phyloP scores from a whole-genome alignment of 2,329 filamentous ascomycete species.

The Cephalotrichum gorgonifer region DNA sequence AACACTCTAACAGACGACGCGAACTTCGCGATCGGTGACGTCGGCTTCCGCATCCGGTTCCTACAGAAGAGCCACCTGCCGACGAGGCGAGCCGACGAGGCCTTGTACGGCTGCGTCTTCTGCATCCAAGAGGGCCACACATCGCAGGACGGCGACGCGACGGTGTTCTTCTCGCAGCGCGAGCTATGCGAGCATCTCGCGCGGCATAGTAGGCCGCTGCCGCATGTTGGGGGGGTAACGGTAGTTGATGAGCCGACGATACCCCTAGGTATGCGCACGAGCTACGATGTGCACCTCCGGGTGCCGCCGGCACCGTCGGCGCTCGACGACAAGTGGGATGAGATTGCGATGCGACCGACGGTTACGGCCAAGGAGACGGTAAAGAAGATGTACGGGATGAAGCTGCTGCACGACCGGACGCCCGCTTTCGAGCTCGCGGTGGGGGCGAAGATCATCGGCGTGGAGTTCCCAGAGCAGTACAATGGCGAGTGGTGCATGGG shows the following conservation, averaged over 20 bases:
- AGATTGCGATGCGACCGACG: slow-evolving; percentile 30
- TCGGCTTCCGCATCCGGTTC: slow-evolving; percentile 42
- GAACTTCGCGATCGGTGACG: slow-evolving; percentile 32
- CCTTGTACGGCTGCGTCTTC: slow-evolving; percentile 44
- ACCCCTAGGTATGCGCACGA: slow-evolving; percentile 28
- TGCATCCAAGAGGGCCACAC: slow-evolving; percentile 40
- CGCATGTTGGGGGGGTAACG: slow-evolving; percentile 34
- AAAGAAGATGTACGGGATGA: slow-evolving; percentile 35
- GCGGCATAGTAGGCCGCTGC: slow-evolving; percentile 42
- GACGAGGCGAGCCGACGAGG: slow-evolving; percentile 38
- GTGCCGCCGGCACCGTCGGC: slow-evolving; percentile 28
- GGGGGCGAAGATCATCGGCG: slow-evolving; percentile 37
- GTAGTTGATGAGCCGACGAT: slow-evolving; percentile 34
- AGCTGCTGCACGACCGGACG: slow-evolving; percentile 32
- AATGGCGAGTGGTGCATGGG: slow-evolving; percentile 47
- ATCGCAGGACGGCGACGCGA: slow-evolving; percentile 42
- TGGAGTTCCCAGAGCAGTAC: slow-evolving; percentile 40
- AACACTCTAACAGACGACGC: slow-evolving; percentile 24
- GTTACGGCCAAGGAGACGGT: slow-evolving; percentile 35
- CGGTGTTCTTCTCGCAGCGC: slow-evolving; percentile 43
- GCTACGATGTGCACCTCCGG: slow-evolving; percentile 43
- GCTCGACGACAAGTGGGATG: slow-evolving; percentile 26
- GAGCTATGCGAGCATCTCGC: slow-evolving; percentile 42
- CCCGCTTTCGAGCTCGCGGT: slow-evolving; percentile 34
- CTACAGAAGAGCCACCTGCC: slow-evolving; percentile 45